Evolutionary conservation across 192 early-diverging fungal genomes (phyloP).

Genomic region (Coemansia asiatica): DNA sequence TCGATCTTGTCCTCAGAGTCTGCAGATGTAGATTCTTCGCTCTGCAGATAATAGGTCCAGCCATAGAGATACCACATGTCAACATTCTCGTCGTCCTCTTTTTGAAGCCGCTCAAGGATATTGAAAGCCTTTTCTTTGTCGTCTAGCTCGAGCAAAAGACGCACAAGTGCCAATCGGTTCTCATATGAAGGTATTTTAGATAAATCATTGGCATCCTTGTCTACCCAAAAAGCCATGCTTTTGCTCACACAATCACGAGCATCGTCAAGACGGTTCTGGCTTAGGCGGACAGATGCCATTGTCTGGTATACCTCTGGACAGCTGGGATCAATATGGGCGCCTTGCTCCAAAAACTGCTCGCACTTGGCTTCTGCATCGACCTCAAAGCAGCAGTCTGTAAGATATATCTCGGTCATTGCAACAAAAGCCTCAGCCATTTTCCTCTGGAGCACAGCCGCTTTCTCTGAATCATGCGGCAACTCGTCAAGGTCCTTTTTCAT

Average conservation of each 20-base stretch:
- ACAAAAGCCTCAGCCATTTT: conserved; percentile 86
- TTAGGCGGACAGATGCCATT: conserved; percentile 85
- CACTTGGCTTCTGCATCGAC: conserved; percentile 85
- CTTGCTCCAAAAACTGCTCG: conserved; percentile 69
- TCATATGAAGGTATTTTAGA: conserved; percentile 73
- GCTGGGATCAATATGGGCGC: conserved; percentile 64
- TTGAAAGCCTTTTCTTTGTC: conserved; percentile 75
- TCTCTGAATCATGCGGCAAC: conserved; percentile 21
- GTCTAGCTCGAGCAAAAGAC: conserved; percentile 83
- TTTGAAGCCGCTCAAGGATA: conserved; percentile 76
- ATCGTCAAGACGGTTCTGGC: conserved; percentile 78
- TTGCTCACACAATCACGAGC: conserved; percentile 68
- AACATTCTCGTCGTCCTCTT: conserved; percentile 90
- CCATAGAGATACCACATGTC: conserved; percentile 96
- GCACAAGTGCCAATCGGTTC: conserved; percentile 77
- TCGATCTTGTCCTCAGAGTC: conserved; percentile 57
- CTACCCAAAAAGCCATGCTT: conserved; percentile 72
- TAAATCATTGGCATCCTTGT: conserved; percentile 54
- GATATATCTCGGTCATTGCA: conserved; percentile 95
- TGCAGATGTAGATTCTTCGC: conserved; percentile 65
- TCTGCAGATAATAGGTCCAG: conserved; percentile 86
- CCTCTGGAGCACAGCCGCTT: conserved; percentile 51
- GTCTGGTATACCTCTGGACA: conserved; percentile 87
- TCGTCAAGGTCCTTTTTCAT: conserved; percentile 60
- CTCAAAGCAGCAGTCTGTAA: conserved; percentile 97